Percentiles rank a stretch among this genome's conserved stretches.
These are phyloP conservation scores for Sarocladium brachiariae DNA, from an alignment of 2,329 filamentous ascomycete species.

Conservation along the genomic window DNA sequence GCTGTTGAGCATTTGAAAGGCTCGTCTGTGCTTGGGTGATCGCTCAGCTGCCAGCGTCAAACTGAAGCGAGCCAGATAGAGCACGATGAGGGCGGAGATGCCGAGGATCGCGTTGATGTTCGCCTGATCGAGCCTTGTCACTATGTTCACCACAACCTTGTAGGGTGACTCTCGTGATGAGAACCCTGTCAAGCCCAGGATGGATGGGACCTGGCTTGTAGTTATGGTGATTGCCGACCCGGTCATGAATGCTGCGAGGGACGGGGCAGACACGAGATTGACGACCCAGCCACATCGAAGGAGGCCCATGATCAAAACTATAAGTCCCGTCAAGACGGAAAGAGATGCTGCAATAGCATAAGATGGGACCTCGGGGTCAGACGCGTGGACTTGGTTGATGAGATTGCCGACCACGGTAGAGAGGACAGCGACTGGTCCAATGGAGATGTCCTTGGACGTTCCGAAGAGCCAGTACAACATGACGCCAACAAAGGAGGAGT, in stretches of 20 bases:
- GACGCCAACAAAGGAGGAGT: conserved; percentile 90
- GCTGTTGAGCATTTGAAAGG: conserved; percentile 76
- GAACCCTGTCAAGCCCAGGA: conserved; percentile 74
- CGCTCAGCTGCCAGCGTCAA: conserved; percentile 63
- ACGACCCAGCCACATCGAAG: conserved; percentile 82
- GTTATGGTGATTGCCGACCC: conserved; percentile 88
- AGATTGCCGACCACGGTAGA: conserved; percentile 85
- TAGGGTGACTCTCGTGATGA: conserved; percentile 75
- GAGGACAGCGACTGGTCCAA: conserved; percentile 92
- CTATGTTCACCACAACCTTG: conserved; percentile 71
- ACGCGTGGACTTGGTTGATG: conserved; percentile 53
- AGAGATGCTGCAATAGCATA: conserved; percentile 72
- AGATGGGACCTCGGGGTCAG: conserved; percentile 38
- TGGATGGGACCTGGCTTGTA: conserved; percentile 70
- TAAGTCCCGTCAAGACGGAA: conserved; percentile 67
- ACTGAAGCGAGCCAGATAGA: conserved; percentile 66
- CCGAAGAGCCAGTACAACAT: conserved; percentile 96
- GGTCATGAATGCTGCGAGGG: conserved; percentile 94
- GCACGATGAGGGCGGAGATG: conserved; percentile 67
- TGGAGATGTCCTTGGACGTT: conserved; percentile 97
- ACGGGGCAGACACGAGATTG: conserved; percentile 83
- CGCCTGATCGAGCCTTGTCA: conserved; percentile 62
- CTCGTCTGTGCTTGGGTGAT: conserved; percentile 45
- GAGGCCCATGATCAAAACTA: conserved; percentile 74
- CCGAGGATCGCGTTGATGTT: conserved; percentile 82